phyloP scores from a whole-genome alignment of 257 asterid species.

The Fraxinus americana region DNA sequence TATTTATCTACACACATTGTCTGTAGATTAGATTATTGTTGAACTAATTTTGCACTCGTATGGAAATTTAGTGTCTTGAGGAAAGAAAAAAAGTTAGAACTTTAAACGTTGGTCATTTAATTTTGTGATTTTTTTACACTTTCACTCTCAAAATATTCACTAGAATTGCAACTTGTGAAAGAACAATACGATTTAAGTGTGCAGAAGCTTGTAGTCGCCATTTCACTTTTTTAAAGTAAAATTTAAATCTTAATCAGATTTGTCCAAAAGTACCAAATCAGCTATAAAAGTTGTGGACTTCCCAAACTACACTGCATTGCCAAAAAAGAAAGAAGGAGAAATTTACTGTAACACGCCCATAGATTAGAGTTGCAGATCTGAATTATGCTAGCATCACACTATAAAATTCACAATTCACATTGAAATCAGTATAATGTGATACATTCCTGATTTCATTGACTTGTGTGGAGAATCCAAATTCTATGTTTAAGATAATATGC shows the following conservation, averaged over 20 bases:
- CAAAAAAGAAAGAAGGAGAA: not conserved
- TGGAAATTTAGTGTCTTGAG: not conserved
- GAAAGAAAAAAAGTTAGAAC: not conserved
- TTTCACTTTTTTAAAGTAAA: not conserved
- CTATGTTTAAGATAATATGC: too few relatives aligned
- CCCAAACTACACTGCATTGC: not conserved
- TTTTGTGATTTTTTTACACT: not conserved
- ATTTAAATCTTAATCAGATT: too few relatives aligned
- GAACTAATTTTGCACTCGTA: not conserved
- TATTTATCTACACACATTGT: not conserved
- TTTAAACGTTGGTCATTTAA: not conserved
- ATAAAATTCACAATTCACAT: too few relatives aligned
- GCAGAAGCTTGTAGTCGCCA: not conserved
- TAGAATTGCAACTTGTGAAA: not conserved
- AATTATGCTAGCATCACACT: too few relatives aligned
- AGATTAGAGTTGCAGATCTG: too few relatives aligned
- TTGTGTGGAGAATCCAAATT: too few relatives aligned
- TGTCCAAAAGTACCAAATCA: too few relatives aligned
- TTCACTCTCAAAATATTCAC: not conserved
- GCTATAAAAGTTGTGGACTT: not conserved
- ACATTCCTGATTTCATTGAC: too few relatives aligned
- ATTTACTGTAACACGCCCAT: not conserved
- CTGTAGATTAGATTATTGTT: not conserved
- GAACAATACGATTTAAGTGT: not conserved
- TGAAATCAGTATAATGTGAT: too few relatives aligned